Evolutionary conservation across 345 rosid genomes (phyloP).

Genomic region (Noccaea bulbosa): DNA sequence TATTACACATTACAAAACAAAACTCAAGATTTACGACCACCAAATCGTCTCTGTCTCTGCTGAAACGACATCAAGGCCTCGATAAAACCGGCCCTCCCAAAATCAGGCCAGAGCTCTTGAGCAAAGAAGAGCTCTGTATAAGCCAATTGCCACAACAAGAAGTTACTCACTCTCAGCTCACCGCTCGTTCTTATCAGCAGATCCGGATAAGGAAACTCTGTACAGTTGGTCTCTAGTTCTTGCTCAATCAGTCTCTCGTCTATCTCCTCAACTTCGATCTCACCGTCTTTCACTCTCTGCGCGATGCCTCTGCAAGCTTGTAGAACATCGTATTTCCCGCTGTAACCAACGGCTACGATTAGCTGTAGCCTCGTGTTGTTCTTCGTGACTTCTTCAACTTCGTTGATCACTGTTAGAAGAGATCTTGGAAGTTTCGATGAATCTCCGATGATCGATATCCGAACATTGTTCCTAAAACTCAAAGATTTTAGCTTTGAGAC

Average conservation of each 20-base stretch:
- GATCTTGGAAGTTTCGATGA: conserved; percentile 59
- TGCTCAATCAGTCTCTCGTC: conserved; percentile 60
- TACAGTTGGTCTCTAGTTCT: conserved; percentile 69
- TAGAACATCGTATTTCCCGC: conserved; percentile 69
- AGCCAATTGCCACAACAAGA: conserved; percentile 82
- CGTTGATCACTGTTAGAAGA: conserved; percentile 44
- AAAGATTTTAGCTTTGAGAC: background rate
- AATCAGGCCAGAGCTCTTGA: conserved; percentile 79
- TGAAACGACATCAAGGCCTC: conserved; percentile 71
- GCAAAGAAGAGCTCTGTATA: conserved; percentile 78
- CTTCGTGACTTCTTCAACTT: conserved; percentile 58
- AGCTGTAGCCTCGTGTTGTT: conserved; percentile 59
- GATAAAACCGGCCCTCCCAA: conserved; percentile 57
- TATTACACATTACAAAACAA: conserved; percentile 8
- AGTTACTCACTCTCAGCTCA: conserved; percentile 80
- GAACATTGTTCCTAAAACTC: conserved; percentile 38
- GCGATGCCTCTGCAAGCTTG: conserved; percentile 77
- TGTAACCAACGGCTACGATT: conserved; percentile 75
- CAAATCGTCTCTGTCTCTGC: conserved; percentile 73
- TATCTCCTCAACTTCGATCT: conserved; percentile 55
- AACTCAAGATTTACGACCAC: conserved; percentile 50
- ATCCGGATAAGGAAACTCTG: conserved; percentile 71
- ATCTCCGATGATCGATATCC: conserved; percentile 64
- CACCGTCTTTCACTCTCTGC: conserved; percentile 53
- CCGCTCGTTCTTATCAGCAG: conserved; percentile 75